Evolutionary conservation across 345 rosid species (phyloP).

Genomic region (Salix suchowensis): DNA sequence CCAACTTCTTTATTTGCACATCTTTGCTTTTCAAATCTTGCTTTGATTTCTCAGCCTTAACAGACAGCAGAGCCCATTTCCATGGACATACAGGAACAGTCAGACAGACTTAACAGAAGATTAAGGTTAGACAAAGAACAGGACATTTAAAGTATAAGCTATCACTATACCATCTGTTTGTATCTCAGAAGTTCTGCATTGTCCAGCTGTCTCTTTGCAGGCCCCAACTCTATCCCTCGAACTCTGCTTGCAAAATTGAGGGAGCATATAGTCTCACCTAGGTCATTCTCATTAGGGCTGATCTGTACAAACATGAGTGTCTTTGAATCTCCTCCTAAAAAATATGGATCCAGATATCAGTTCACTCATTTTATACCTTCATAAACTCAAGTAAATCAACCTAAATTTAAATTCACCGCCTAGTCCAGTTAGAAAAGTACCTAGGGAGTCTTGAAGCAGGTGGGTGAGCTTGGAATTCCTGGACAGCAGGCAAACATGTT

Average conservation of each 20-base stretch:
- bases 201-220: conserved; percentile 81
- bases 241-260: conserved; percentile 94
- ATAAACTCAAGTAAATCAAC: not conserved
- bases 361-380: not conserved
- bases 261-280: conserved; percentile 80
- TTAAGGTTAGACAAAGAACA: not conserved
- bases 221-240: conserved; percentile 93
- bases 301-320: conserved; percentile 95
- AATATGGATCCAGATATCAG: conserved; percentile 17
- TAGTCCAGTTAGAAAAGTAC: conserved; percentile 28
- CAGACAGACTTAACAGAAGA: not conserved
- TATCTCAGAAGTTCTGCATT: conserved; percentile 64
- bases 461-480: conserved; percentile 99
- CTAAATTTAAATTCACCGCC: not conserved
- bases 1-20: conserved; percentile 77
- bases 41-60: conserved; percentile 72
- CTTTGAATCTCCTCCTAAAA: conserved; percentile 91
- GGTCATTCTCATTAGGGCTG: conserved; percentile 85
- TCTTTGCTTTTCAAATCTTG: conserved; percentile 87
- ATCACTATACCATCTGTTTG: conserved; percentile 68
- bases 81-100: not conserved
- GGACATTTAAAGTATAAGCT: not conserved
- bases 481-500: conserved; percentile 19
- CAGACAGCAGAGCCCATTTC: not conserved
- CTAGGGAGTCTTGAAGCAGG: conserved; percentile 94